These are phyloP conservation scores for Pseudogymnoascus sp. DNA, from an alignment of 2,329 filamentous ascomycete species.

Conservation along the genomic window DNA sequence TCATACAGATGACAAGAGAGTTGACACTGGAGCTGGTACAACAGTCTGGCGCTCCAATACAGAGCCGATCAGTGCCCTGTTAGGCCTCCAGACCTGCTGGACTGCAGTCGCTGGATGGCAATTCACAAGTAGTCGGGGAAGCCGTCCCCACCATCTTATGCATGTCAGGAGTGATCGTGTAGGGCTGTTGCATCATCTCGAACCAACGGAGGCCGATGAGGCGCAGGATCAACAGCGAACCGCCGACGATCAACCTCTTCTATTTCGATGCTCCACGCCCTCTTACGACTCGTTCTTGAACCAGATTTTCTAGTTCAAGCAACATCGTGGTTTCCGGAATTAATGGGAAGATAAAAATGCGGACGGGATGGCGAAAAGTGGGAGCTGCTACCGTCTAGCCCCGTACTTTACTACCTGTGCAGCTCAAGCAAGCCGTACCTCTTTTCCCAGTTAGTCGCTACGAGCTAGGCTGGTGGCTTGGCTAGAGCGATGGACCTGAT, in stretches of 20 bases:
- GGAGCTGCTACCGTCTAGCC: constrained; percentile 4
- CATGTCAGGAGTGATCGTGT: constrained; percentile 8
- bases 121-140: background rate
- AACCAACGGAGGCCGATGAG: constrained; percentile 1
- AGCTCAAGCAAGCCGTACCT: background rate
- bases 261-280: background rate
- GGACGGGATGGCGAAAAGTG: background rate
- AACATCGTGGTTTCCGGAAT: background rate
- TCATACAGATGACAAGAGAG: background rate
- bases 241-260: background rate
- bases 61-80: background rate
- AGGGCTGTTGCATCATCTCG: constrained; percentile 4
- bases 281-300: background rate
- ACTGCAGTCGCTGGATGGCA: background rate
- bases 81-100: background rate
- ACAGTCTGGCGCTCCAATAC: background rate
- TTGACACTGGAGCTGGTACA: background rate
- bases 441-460: background rate
- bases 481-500: constrained; percentile 4
- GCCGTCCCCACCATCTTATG: constrained; percentile 6
- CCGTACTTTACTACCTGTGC: background rate
- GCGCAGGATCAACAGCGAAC: constrained; percentile 7
- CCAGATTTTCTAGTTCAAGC: background rate
- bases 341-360: background rate
- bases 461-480: constrained; percentile 6